A percentile compares a stretch with the other conserved stretches of the same genome.
Conservation (phyloP, 176 grass and related monocot genomes). For the Oryza meyeriana region DNA sequence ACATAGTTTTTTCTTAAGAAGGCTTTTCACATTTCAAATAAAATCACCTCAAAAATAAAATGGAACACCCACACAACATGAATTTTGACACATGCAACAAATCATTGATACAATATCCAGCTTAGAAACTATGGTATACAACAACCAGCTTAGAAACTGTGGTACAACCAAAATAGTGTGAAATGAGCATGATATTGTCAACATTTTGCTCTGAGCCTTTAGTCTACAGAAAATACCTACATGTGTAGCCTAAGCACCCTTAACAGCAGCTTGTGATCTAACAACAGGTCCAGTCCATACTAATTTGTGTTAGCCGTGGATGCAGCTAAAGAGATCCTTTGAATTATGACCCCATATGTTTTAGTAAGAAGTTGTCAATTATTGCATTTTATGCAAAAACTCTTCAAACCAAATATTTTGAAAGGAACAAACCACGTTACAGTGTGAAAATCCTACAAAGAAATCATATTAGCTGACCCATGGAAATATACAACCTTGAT, state of each 20-base stretch:
- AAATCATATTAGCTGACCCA: background rate
- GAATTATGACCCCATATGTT: background rate
- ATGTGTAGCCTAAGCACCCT: slow-evolving; percentile 1
- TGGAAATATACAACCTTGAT: background rate
- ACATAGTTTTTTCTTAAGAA: slow-evolving; percentile 1
- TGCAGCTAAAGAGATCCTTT: background rate
- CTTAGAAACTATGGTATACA: slow-evolving; percentile 5
- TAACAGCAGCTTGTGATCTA: background rate
- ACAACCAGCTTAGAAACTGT: slow-evolving; percentile 19
- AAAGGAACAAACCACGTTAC: background rate
- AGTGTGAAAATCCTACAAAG: background rate
- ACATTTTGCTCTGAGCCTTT: background rate
- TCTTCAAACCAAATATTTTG: background rate
- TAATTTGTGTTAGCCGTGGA: background rate
- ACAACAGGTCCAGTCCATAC: background rate
- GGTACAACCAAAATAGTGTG: background rate
- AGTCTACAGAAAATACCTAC: slow-evolving; percentile 1
- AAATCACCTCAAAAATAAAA: background rate
- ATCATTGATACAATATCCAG: slow-evolving; percentile 7
- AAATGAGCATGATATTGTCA: background rate
- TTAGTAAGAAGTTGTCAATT: background rate
- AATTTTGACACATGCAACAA: slow-evolving; percentile 5
- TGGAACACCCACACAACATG: background rate
- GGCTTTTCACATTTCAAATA: background rate
- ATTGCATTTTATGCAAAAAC: background rate